Evolutionary conservation across 306 rosid species (phyloP).

Genomic region (Fagus sylvatica): DNA sequence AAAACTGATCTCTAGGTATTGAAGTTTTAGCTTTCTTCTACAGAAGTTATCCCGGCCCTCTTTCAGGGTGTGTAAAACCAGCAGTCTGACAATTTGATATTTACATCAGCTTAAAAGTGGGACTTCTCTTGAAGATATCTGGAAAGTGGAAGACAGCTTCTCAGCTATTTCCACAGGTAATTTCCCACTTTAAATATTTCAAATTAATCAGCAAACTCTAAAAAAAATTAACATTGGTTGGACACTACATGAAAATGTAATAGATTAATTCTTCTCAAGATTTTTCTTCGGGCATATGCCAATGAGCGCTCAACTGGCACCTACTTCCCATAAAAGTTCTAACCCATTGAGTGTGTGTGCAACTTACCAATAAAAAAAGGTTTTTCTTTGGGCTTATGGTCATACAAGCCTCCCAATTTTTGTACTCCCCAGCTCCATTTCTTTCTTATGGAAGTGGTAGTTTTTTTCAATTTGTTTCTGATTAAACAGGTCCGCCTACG

Average conservation of each 20-base stretch:
- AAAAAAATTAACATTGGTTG: constrained; percentile 11
- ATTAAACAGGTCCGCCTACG: background rate
- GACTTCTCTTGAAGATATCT: constrained; percentile 47
- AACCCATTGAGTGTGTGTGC: no score
- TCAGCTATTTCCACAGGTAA: constrained; percentile 46
- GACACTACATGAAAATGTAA: constrained; percentile 14
- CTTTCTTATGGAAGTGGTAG: background rate
- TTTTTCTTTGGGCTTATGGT: background rate
- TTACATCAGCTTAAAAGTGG: constrained; percentile 62
- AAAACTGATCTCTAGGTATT: constrained; percentile 26
- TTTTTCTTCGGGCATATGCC: background rate
- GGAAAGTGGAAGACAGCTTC: constrained; percentile 43
- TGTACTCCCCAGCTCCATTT: background rate
- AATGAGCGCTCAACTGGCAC: no score
- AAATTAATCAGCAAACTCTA: constrained; percentile 9
- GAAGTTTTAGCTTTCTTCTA: constrained; percentile 20
- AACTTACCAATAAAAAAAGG: background rate
- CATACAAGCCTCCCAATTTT: background rate
- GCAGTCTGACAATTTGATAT: constrained; percentile 43
- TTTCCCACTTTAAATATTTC: constrained; percentile 1
- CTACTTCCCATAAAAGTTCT: no score
- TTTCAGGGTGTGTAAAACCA: constrained; percentile 20
- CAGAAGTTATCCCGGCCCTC: constrained; percentile 9
- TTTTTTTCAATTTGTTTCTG: background rate
- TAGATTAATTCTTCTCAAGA: background rate